A percentile compares a stretch with the other conserved stretches of the same genome.
Conservation (phyloP, 2,329 filamentous ascomycete species). For the Xylariaceae sp. region DNA sequence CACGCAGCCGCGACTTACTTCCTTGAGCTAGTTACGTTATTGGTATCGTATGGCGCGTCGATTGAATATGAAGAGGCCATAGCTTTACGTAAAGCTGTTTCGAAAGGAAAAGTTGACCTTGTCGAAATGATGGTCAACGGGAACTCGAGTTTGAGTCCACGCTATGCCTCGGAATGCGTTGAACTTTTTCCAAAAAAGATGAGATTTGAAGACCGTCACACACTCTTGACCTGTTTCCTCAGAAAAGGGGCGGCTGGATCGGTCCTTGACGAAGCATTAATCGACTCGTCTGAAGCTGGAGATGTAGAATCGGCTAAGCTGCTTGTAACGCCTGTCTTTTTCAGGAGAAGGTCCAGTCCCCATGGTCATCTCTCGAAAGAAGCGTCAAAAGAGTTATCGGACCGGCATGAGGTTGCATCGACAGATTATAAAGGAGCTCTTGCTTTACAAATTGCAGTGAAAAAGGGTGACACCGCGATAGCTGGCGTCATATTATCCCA, state of each 20-base stretch:
- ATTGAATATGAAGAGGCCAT: slow-evolving; percentile 50
- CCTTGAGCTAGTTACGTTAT: slow-evolving; percentile 51
- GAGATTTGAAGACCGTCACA: slow-evolving; percentile 41
- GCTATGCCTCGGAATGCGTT: slow-evolving; percentile 48
- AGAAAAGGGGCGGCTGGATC: slow-evolving; percentile 47
- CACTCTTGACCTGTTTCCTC: slow-evolving; percentile 44
- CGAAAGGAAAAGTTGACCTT: slow-evolving; percentile 42
- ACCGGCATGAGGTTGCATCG: slow-evolving; percentile 48
- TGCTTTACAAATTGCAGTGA: slow-evolving; percentile 47
- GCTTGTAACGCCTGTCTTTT: slow-evolving; percentile 44
- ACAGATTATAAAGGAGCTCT: slow-evolving; percentile 49
- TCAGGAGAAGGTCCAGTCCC: slow-evolving; percentile 34
- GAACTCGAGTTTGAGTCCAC: slow-evolving; percentile 39
- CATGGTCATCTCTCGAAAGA: slow-evolving; percentile 26
- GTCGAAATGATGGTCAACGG: slow-evolving; percentile 45
- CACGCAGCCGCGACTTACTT: slow-evolving; percentile 47
- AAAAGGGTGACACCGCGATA: slow-evolving; percentile 42
- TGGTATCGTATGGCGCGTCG: slow-evolving; percentile 51
- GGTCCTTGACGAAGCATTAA: slow-evolving; percentile 45
- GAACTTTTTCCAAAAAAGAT: slow-evolving; percentile 45
- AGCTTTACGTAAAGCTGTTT: slow-evolving; percentile 47
- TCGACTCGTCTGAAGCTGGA: slow-evolving; percentile 45
- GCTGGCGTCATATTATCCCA: slow-evolving; percentile 43
- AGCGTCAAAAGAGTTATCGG: slow-evolving; percentile 31
- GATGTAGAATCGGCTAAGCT: slow-evolving; percentile 46